These are phyloP conservation scores for Ananas comosus DNA, from an alignment of 176 grass and related monocot species.

Conservation along the genomic window DNA sequence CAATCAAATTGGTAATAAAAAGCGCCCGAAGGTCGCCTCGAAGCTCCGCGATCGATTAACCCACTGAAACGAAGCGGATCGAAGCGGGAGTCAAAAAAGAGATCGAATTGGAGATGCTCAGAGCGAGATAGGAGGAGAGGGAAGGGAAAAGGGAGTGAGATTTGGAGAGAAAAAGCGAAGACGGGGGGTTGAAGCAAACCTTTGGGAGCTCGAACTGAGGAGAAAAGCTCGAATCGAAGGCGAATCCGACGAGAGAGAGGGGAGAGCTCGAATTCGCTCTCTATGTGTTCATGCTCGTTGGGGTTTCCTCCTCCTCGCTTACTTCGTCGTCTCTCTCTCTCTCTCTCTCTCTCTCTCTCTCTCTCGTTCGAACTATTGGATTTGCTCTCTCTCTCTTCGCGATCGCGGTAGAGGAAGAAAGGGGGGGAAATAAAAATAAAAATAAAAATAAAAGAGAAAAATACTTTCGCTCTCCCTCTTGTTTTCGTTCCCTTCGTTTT, in stretches of 20 bases:
- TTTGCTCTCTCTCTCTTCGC: background rate
- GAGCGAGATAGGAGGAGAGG: background rate
- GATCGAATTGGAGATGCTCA: slow-evolving; percentile 4
- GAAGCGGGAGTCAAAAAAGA: background rate
- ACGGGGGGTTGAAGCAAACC: background rate
- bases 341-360: background rate
- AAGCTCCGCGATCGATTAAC: background rate
- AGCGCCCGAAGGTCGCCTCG: background rate
- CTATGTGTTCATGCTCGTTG: background rate
- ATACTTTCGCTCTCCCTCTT: background rate
- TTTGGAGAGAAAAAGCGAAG: background rate
- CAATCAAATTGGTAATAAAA: background rate
- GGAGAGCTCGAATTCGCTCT: background rate
- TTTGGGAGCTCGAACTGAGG: slow-evolving; percentile 2
- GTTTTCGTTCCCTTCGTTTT: background rate
- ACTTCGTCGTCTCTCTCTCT: background rate
- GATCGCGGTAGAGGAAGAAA: slow-evolving; percentile 5
- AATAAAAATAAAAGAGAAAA: background rate
- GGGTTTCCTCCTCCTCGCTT: background rate
- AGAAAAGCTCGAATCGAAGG: background rate
- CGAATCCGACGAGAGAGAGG: background rate
- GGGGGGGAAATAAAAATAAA: background rate
- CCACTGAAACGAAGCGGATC: background rate
- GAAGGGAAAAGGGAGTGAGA: background rate
- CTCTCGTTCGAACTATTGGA: background rate